Evolutionary conservation across 1,139 yeast genomes (phyloP), one percentile per base, ranked within the genome.

Genomic region (Maudiozyma humilis): DNA sequence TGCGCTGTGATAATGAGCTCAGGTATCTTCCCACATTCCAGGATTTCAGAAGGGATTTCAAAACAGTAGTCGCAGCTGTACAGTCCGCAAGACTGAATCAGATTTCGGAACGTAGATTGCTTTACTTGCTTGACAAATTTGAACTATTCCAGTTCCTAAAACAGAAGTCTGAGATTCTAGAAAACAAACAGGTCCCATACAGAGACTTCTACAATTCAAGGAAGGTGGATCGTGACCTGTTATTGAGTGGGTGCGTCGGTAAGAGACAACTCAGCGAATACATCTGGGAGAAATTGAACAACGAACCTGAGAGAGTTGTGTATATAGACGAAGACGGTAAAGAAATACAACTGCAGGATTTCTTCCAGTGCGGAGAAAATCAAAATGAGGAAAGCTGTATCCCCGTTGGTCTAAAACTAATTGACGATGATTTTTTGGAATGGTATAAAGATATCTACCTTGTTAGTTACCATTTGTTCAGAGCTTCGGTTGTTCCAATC

Each of bases 171-270:
- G 64, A 60, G 44, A 55, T 57, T 5, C 37, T 51, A n/a, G 60
- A 59, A 32, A 59, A 56, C 36, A 83, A 80, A 51, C 65, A 72
- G 43, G 81, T 85, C 45, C 96, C 96, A 1, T 96, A 91, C 62
- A 77, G 98, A 58, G 98, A 91, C 65, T 91, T 91, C 60, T 91
- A 91, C 68, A 91, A 91, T 59, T 96, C 88, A 38, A 78, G 98
- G 68, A 91, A 91, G 63, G 97, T 91, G 31, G 99, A 91, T 61
- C 87, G 96, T 4, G 96, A 91, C 68, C 89, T 89, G 53, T 95
- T 89, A 62, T 95, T 91, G 62, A 84, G 95, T 19, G 98, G 98
- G 2, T 88, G 96, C 63, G 86, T 91, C 93, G 88, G 89, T 59
- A 97, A 91, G 64, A 87, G 91, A 64, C 97, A 91, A 66, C 71